phyloP scores from a whole-genome alignment of 2,329 filamentous ascomycete species.

The Magnaporthiopsis poae region DNA sequence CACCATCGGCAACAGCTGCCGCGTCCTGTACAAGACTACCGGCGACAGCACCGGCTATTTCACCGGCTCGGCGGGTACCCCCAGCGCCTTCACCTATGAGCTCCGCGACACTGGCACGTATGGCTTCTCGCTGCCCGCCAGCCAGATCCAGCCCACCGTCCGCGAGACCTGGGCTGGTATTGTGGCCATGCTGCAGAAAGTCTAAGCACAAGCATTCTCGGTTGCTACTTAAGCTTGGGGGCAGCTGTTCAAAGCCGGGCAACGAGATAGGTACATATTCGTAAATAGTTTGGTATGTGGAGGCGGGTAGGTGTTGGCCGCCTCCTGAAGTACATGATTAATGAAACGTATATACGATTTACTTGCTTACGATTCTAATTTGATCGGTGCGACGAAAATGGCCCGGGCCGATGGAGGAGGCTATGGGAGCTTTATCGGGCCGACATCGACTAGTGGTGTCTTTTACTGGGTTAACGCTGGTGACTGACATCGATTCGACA shows the following conservation, averaged over 20 bases:
- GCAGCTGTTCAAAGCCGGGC: background rate
- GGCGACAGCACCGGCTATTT: constrained; percentile 37
- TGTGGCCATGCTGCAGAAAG: constrained; percentile 44
- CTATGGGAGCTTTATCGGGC: too few relatives aligned
- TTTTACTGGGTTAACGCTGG: too few relatives aligned
- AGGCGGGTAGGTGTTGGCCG: background rate
- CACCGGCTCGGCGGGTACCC: constrained; percentile 30
- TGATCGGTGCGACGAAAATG: background rate
- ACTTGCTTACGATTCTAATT: background rate
- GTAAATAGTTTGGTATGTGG: background rate
- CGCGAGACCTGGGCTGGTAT: constrained; percentile 39
- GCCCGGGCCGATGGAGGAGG: too few relatives aligned
- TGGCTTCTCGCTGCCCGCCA: constrained; percentile 33
- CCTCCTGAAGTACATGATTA: background rate
- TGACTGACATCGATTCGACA: background rate
- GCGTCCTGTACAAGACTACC: constrained; percentile 49
- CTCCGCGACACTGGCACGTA: constrained; percentile 27
- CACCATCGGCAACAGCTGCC: constrained; percentile 43
- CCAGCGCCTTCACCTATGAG: constrained; percentile 31
- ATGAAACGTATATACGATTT: background rate
- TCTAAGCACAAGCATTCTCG: background rate
- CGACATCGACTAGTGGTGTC: too few relatives aligned
- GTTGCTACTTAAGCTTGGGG: background rate
- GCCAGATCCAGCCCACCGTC: constrained; percentile 32
- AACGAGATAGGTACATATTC: background rate